Conservation (phyloP, 257 asterid genomes). For the Phtheirospermum japonicum region DNA sequence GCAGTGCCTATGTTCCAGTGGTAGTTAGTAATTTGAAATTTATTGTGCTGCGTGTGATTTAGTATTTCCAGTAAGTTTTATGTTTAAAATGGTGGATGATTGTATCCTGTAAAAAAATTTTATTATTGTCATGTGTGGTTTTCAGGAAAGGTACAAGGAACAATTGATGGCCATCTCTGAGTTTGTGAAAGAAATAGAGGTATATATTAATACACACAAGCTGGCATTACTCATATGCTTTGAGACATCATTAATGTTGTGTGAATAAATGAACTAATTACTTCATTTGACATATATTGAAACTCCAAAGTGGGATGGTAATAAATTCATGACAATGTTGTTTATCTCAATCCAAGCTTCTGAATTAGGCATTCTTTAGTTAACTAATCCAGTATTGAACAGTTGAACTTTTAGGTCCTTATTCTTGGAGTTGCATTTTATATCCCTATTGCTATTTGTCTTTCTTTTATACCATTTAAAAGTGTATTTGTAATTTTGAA, state of each 20-base stretch:
- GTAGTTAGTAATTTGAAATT: conserved; percentile 25
- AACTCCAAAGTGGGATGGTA: background rate
- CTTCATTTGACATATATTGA: conserved; percentile 5
- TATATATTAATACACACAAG: conserved; percentile 25
- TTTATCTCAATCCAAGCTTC: background rate
- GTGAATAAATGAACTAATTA: conserved; percentile 13
- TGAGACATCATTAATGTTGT: conserved; percentile 8
- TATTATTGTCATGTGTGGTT: conserved; percentile 17
- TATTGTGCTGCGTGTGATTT: background rate
- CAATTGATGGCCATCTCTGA: conserved; percentile 55
- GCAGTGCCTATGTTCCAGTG: conserved; percentile 38
- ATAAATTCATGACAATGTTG: conserved; percentile 5
- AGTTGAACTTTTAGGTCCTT: background rate
- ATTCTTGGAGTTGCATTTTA: conserved; percentile 3
- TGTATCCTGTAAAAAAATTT: conserved; percentile 18
- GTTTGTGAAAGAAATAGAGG: conserved; percentile 72
- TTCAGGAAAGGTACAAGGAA: conserved; percentile 69
- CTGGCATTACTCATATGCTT: conserved; percentile 17
- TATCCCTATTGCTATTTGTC: too few relatives aligned
- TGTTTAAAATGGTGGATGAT: background rate
- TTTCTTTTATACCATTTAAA: too few relatives aligned
- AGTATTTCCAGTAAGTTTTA: conserved; percentile 1
- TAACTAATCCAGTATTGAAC: too few relatives aligned
- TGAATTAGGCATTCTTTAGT: background rate
- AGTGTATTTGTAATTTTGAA: too few relatives aligned